Percentiles rank a stretch among this genome's conserved stretches.
Evolutionary conservation across 164 flowering plant genomes (phyloP).

Genomic region (Macadamia tetraphylla): DNA sequence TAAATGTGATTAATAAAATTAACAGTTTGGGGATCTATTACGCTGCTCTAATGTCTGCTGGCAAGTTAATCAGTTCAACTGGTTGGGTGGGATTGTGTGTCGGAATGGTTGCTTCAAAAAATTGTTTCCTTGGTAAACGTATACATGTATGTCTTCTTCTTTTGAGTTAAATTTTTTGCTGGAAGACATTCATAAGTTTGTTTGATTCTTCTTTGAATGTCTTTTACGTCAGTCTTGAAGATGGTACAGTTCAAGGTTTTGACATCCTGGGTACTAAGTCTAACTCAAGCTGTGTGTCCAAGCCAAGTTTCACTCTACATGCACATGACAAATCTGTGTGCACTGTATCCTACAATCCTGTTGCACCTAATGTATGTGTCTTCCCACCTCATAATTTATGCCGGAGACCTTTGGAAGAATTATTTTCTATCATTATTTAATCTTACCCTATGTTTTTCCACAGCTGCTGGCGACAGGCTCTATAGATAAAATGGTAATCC

Average conservation of each 20-base stretch:
- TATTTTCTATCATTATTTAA: not conserved
- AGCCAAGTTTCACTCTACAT: constrained; percentile 78
- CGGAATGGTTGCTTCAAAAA: no score
- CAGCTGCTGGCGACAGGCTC: constrained; percentile 96
- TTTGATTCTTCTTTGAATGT: not conserved
- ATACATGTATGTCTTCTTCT: not conserved
- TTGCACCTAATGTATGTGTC: constrained; percentile 55
- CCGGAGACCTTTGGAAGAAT: not conserved
- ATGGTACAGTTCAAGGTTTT: constrained; percentile 77
- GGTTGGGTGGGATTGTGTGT: no score
- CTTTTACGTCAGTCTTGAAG: constrained; percentile 77
- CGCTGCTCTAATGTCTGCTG: no score
- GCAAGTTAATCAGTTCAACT: no score
- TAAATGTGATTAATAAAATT: no score
- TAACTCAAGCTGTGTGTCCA: constrained; percentile 36
- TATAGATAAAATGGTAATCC: constrained; percentile 65
- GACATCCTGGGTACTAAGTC: constrained; percentile 69
- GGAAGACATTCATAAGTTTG: not conserved
- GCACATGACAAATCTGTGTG: constrained; percentile 94
- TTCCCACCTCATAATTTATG: not conserved
- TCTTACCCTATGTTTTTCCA: not conserved
- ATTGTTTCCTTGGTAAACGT: no score
- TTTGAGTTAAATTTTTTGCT: not conserved
- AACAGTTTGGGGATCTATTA: no score
- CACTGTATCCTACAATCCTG: constrained; percentile 57